phyloP scores from a whole-genome alignment of 78 protist species.

The Creolimax fragrantissima region DNA sequence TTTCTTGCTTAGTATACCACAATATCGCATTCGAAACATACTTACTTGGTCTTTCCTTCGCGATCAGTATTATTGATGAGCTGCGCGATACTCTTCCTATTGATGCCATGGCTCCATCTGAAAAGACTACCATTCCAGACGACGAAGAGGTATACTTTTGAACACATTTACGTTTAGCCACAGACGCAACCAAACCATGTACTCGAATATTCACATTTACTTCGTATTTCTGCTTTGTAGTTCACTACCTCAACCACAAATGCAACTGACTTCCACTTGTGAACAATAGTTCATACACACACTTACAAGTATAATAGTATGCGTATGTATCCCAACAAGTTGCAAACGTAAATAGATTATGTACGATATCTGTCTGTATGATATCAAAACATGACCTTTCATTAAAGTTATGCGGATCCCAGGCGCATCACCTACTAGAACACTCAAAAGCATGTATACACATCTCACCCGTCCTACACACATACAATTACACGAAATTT shows the following conservation, averaged over 20 bases:
- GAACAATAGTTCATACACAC: neutral
- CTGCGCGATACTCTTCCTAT: neutral
- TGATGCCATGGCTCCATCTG: constrained; percentile 19
- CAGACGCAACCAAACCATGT: no score
- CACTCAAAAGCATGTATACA: neutral
- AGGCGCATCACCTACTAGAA: no score
- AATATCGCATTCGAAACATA: no score
- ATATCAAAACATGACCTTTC: no score
- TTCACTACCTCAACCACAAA: neutral
- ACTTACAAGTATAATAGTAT: neutral
- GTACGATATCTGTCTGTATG: no score
- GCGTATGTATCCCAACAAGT: neutral
- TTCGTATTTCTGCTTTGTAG: neutral
- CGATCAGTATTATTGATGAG: neutral
- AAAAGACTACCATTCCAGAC: neutral
- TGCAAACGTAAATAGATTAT: no score
- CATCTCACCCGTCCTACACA: no score
- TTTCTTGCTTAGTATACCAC: no score
- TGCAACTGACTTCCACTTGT: neutral
- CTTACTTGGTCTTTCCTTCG: no score
- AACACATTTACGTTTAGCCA: no score
- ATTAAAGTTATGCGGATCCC: no score
- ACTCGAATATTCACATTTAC: neutral
- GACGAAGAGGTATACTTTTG: neutral
- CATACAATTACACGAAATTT: no score